Conservation (phyloP, 331 rosid genomes). For the Acacia concinna region DNA sequence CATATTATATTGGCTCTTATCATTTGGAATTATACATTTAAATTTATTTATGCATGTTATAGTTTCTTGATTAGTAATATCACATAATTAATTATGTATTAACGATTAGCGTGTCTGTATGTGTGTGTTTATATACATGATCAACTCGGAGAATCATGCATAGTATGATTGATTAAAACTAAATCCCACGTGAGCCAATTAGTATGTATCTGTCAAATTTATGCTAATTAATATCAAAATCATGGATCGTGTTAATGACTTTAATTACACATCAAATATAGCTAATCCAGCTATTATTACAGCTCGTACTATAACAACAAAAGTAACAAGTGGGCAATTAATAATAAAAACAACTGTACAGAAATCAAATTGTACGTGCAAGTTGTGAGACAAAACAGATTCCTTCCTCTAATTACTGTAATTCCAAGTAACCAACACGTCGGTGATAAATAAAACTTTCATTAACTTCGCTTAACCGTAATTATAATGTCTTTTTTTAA, state of each 20-base stretch:
- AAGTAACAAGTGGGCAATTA: neutral
- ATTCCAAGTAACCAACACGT: neutral
- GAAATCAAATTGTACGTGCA: neutral
- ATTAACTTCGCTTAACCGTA: neutral
- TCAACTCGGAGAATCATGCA: slow-evolving; percentile 8
- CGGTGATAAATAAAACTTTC: neutral
- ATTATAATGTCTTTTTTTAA: too few species aligned
- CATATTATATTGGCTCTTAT: neutral
- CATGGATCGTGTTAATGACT: neutral
- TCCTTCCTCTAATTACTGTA: neutral
- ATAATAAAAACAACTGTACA: neutral
- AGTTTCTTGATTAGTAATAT: neutral
- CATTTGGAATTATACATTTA: neutral
- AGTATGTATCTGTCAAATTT: neutral
- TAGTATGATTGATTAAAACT: neutral
- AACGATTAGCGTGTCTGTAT: too few species aligned
- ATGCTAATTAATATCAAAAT: neutral
- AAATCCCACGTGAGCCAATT: neutral
- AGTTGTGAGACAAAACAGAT: neutral
- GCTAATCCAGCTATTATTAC: neutral
- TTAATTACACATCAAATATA: neutral
- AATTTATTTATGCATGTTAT: neutral
- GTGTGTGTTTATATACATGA: too few species aligned
- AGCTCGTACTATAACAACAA: neutral
- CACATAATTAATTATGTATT: neutral